Percentiles rank a stretch among this genome's conserved stretches.
Conservation (phyloP, 148 eudicot genomes). For the Rhododendron ovatum region DNA sequence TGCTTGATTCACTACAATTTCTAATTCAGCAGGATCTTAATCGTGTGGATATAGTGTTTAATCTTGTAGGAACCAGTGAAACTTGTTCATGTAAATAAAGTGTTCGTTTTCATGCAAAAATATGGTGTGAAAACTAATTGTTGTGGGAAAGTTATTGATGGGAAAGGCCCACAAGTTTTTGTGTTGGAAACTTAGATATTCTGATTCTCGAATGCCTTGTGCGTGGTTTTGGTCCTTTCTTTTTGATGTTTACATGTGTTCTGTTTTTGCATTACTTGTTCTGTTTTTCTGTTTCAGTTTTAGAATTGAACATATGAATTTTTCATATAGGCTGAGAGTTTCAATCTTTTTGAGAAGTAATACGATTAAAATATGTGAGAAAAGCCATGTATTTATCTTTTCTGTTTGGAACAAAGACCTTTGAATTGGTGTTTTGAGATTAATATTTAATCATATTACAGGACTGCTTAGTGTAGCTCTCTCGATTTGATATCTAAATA, state of each 20-base stretch:
- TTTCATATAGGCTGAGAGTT: neutral
- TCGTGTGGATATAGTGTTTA: neutral
- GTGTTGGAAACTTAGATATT: neutral
- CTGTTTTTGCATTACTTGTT: conserved; percentile 31
- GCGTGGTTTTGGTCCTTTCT: conserved; percentile 8
- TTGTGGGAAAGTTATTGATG: neutral
- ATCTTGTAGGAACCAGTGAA: neutral
- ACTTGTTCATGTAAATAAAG: neutral
- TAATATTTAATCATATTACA: neutral
- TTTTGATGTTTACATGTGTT: conserved; percentile 19
- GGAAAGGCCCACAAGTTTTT: neutral
- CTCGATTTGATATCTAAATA: neutral
- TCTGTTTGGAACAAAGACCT: conserved; percentile 11
- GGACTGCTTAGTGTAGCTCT: neutral
- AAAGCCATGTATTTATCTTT: conserved; percentile 20
- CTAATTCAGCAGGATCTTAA: neutral
- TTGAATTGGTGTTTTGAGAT: neutral
- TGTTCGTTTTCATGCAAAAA: neutral
- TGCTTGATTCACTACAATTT: conserved; percentile 1
- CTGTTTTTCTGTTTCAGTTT: conserved; percentile 5
- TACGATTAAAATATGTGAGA: neutral
- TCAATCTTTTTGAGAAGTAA: neutral
- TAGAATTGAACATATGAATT: neutral
- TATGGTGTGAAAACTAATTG: neutral
- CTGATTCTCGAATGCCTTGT: neutral